phyloP scores from a whole-genome alignment of 2,329 filamentous ascomycete genomes.

The Alternaria arborescens region DNA sequence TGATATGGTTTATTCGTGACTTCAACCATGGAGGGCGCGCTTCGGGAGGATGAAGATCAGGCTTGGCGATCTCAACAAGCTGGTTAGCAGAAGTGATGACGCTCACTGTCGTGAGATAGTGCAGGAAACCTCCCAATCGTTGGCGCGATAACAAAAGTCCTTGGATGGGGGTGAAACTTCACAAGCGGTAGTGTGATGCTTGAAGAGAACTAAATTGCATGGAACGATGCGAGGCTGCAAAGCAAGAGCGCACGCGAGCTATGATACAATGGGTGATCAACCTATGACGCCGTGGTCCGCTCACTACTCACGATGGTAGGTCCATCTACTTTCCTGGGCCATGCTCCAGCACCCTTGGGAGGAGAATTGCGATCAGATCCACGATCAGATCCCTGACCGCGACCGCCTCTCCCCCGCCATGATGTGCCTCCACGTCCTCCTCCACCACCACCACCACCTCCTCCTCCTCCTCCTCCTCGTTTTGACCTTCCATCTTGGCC shows the following conservation, averaged over 20 bases:
- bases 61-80: neutral
- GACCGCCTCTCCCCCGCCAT: constrained; percentile 27
- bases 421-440: constrained; percentile 10
- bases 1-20: neutral
- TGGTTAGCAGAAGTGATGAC: neutral
- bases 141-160: neutral
- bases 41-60: neutral
- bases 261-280: neutral
- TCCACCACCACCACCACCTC: constrained; percentile 9
- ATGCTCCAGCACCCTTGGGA: constrained; percentile 17
- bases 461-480: constrained; percentile 11
- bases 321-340: constrained; percentile 15
- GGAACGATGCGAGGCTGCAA: constrained; percentile 1
- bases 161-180: neutral
- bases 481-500: constrained; percentile 20
- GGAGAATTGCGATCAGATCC: constrained; percentile 16
- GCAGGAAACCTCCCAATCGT: neutral
- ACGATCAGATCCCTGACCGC: constrained; percentile 6
- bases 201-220: constrained; percentile 2
- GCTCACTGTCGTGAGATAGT: neutral
- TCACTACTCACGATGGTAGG: constrained; percentile 28
- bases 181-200: neutral
- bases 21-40: neutral
- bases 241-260: constrained; percentile 3
- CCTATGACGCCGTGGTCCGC: neutral